These are phyloP conservation scores for Xerophyta viscosa DNA, from an alignment of 106 monocot genomes.

Conservation along the genomic window DNA sequence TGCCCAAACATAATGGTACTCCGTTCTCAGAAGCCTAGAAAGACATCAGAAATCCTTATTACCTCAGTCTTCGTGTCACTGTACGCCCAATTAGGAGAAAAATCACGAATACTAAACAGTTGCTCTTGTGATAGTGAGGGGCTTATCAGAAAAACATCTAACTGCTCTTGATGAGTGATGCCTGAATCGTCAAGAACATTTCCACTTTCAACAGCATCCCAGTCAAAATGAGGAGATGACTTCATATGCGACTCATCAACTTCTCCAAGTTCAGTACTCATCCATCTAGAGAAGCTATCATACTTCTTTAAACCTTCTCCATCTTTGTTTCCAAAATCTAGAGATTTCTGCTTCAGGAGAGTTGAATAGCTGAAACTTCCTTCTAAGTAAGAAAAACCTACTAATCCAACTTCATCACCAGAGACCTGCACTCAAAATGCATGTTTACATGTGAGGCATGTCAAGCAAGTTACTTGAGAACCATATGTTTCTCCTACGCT, in stretches of 20 bases:
- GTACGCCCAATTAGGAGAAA: constrained; percentile 65
- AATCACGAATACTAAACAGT: constrained; percentile 76
- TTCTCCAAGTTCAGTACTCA: constrained; percentile 89
- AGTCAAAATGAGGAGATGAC: constrained; percentile 44
- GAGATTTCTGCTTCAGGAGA: constrained; percentile 50
- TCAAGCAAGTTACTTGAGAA: background rate
- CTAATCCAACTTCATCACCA: constrained; percentile 16
- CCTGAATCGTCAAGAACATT: constrained; percentile 48
- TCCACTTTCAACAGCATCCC: constrained; percentile 53
- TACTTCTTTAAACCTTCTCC: constrained; percentile 72
- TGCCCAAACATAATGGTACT: too few species aligned
- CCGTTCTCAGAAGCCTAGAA: too few species aligned
- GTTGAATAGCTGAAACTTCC: constrained; percentile 21
- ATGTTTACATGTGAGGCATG: too few species aligned
- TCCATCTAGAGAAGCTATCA: constrained; percentile 93
- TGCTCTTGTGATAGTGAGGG: constrained; percentile 75
- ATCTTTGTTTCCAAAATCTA: constrained; percentile 41
- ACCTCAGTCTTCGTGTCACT: too few species aligned
- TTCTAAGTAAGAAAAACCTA: constrained; percentile 15
- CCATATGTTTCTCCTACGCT: too few species aligned
- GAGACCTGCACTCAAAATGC: constrained; percentile 14
- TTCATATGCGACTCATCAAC: constrained; percentile 52
- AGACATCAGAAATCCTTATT: too few species aligned
- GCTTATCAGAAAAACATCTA: constrained; percentile 48
- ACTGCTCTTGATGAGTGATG: constrained; percentile 38